Evolutionary conservation across 441 rosid genomes (phyloP).

Genomic region (Gossypium schwendimanii): DNA sequence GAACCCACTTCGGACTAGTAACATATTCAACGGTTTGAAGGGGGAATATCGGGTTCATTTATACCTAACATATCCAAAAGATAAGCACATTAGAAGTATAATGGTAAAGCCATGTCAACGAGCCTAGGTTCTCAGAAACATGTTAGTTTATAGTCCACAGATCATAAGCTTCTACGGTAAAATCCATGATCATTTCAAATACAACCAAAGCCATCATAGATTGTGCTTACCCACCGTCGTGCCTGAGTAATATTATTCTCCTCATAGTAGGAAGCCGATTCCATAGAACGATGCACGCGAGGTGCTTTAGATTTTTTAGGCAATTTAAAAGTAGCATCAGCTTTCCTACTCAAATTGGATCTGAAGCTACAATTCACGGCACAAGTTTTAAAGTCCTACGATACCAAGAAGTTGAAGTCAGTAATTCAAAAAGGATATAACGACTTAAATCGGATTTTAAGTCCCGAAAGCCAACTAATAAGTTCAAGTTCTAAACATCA

Average conservation of each 20-base stretch:
- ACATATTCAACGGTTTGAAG: no score
- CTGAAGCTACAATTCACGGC: constrained; percentile 58
- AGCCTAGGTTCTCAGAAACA: no score
- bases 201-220: constrained; percentile 17
- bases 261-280: constrained; percentile 66
- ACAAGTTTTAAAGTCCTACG: constrained; percentile 58
- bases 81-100: no score
- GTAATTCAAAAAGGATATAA: background rate
- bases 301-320: constrained; percentile 31
- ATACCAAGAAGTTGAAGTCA: constrained; percentile 4
- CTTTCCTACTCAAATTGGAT: constrained; percentile 20
- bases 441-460: background rate
- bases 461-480: background rate
- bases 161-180: no score
- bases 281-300: constrained; percentile 73
- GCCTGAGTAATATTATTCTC: constrained; percentile 62
- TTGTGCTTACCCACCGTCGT: constrained; percentile 98
- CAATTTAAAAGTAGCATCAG: constrained; percentile 62
- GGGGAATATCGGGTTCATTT: no score
- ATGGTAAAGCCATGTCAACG: no score
- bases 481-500: background rate
- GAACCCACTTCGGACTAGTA: no score
- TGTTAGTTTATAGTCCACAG: no score
- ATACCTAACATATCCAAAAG: no score
- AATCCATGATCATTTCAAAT: background rate